Evolutionary conservation across 495 filamentous ascomycete genomes (phyloP).

Genomic region (Schizothecium vesticola): DNA sequence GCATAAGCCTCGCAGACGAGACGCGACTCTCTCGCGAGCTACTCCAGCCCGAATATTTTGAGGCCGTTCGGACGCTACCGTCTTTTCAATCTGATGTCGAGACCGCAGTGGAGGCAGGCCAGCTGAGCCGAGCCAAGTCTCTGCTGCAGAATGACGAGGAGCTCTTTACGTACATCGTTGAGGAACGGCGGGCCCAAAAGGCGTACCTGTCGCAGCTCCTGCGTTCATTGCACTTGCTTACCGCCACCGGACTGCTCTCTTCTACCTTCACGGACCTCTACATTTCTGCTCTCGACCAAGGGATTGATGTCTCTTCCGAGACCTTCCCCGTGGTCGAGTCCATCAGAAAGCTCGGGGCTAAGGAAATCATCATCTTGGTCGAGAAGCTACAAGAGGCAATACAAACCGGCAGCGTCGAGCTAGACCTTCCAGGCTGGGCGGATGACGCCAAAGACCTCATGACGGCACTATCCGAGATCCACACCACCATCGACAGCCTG

Average conservation of each 20-base stretch:
- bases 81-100: conserved; percentile 64
- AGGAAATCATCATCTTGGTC: conserved; percentile 35
- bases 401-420: conserved; percentile 32
- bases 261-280: conserved; percentile 35
- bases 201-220: conserved; percentile 24
- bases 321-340: conserved; percentile 29
- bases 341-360: conserved; percentile 37
- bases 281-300: conserved; percentile 30
- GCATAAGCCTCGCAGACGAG: conserved; percentile 53
- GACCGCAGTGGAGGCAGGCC: conserved; percentile 28
- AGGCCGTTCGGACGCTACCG: conserved; percentile 69
- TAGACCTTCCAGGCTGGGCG: conserved; percentile 30
- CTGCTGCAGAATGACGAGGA: conserved; percentile 39
- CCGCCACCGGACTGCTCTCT: conserved; percentile 10
- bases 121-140: conserved; percentile 30
- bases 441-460: conserved; percentile 31
- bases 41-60: conserved; percentile 55
- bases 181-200: conserved; percentile 16
- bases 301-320: conserved; percentile 27
- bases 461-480: conserved; percentile 33
- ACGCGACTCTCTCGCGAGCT: conserved; percentile 27
- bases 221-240: conserved; percentile 24
- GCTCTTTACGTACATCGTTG: conserved; percentile 23
- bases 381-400: conserved; percentile 29
- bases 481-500: conserved; percentile 35